A percentile compares a stretch with the other conserved stretches of the same genome.
Conservation (phyloP, 1,139 yeast genomes). For the Pichia inconspicua region DNA sequence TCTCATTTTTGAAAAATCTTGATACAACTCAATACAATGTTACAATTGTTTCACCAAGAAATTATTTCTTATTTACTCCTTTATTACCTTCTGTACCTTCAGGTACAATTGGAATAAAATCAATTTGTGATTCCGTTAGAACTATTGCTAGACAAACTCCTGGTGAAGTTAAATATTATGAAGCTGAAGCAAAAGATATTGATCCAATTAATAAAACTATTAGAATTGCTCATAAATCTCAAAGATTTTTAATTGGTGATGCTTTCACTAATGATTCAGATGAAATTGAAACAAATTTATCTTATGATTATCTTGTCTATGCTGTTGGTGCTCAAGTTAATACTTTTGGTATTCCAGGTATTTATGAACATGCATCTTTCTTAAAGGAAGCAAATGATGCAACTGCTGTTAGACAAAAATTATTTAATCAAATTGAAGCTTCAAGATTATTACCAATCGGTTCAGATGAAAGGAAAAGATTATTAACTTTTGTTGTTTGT, state of each 20-base stretch:
- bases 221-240: slow-evolving; percentile 48
- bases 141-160: slow-evolving; percentile 40
- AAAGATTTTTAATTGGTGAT: slow-evolving; percentile 42
- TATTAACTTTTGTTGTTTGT: slow-evolving; percentile 68
- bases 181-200: slow-evolving; percentile 53
- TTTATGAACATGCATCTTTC: slow-evolving; percentile 55
- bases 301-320: slow-evolving; percentile 68
- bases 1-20: slow-evolving; percentile 46
- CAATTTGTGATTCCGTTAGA: slow-evolving; percentile 51
- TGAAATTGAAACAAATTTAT: slow-evolving; percentile 37
- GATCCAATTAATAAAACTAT: slow-evolving; percentile 46
- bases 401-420: slow-evolving; percentile 44
- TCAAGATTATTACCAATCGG: slow-evolving; percentile 64
- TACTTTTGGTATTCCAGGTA: slow-evolving; percentile 77
- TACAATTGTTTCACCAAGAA: slow-evolving; percentile 54
- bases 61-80: slow-evolving; percentile 56
- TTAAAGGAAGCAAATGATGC: slow-evolving; percentile 55
- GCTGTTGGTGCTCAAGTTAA: slow-evolving; percentile 85
- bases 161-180: slow-evolving; percentile 52
- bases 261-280: slow-evolving; percentile 37
- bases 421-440: slow-evolving; percentile 63
- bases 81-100: slow-evolving; percentile 56
- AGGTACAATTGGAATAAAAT: slow-evolving; percentile 50
- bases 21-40: slow-evolving; percentile 56
- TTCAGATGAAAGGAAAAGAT: slow-evolving; percentile 61